These are phyloP conservation scores for Elaeis guineensis DNA, from an alignment of 176 grass and related monocot genomes.

Conservation along the genomic window DNA sequence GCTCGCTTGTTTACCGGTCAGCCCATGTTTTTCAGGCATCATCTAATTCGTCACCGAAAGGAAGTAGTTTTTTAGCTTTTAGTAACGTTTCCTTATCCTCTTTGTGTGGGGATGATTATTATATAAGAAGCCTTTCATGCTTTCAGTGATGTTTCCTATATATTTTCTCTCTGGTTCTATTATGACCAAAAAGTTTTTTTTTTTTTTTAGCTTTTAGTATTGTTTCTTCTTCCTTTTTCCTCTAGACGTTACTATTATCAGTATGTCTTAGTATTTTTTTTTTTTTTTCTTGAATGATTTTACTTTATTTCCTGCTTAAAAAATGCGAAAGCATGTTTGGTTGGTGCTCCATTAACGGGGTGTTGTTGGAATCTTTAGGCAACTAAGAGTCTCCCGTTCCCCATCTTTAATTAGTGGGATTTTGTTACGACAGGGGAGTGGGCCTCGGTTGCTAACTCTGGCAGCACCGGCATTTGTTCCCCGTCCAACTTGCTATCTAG, in stretches of 20 bases:
- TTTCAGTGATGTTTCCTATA: too few relatives aligned
- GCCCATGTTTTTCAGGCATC: too few relatives aligned
- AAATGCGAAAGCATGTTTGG: not conserved
- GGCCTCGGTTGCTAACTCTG: constrained; percentile 2
- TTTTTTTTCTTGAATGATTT: not conserved
- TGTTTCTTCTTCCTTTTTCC: too few relatives aligned
- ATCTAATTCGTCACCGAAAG: too few relatives aligned
- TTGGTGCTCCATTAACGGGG: not conserved
- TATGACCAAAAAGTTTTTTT: too few relatives aligned
- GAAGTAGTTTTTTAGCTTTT: too few relatives aligned
- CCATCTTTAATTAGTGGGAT: constrained; percentile 14
- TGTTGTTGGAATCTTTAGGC: constrained; percentile 8
- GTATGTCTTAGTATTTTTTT: not conserved
- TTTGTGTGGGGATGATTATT: too few relatives aligned
- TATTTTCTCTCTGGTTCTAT: too few relatives aligned
- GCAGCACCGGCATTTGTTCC: constrained; percentile 31
- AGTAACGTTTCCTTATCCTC: too few relatives aligned
- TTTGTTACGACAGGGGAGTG: constrained; percentile 3
- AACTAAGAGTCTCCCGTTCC: not conserved
- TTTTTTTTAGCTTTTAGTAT: too few relatives aligned
- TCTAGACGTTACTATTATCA: too few relatives aligned
- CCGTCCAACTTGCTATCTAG: constrained; percentile 14
- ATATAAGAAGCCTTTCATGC: too few relatives aligned
- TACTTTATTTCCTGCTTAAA: constrained; percentile 1
- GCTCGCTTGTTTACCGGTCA: not conserved